phyloP scores from a whole-genome alignment of 805 yeast genomes.

The Starmerella powellii region DNA sequence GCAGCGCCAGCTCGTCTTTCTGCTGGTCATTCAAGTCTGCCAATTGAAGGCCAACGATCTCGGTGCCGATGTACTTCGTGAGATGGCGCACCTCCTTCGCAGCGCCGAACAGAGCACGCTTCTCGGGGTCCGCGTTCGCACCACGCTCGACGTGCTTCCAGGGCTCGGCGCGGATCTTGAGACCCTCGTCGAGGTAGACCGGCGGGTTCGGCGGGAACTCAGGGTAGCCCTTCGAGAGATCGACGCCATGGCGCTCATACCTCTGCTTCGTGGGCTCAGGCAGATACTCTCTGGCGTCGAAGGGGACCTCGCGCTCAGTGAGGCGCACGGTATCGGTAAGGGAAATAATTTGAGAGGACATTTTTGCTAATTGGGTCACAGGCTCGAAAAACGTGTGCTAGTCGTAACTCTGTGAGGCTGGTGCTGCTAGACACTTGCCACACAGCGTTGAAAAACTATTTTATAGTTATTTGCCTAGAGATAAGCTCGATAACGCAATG shows the following conservation, averaged over 20 bases:
- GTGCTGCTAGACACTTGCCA: too few species aligned
- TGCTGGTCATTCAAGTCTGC: constrained; percentile 35
- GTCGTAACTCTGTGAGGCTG: too few species aligned
- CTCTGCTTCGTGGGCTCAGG: constrained; percentile 11
- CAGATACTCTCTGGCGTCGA: constrained; percentile 5
- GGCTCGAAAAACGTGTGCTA: too few species aligned
- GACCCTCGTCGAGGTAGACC: constrained; percentile 10
- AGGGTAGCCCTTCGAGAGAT: constrained; percentile 12
- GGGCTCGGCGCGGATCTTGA: constrained; percentile 9
- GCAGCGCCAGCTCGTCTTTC: constrained; percentile 38
- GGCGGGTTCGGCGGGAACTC: constrained; percentile 14
- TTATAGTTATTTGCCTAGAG: too few species aligned
- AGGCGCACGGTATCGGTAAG: constrained; percentile 1
- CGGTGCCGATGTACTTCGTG: constrained; percentile 41
- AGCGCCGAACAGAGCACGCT: constrained; percentile 32
- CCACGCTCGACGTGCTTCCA: constrained; percentile 15
- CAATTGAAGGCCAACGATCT: constrained; percentile 38
- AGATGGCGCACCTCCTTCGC: constrained; percentile 35
- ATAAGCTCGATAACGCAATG: too few species aligned
- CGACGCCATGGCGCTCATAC: constrained; percentile 10
- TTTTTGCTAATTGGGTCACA: background rate
- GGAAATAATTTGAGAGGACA: background rate
- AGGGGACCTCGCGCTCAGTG: background rate
- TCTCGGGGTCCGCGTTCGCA: constrained; percentile 13
- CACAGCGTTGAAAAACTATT: too few species aligned